Conservation (phyloP, 1,139 yeast species). For the Entelexis paramagnoliae region DNA sequence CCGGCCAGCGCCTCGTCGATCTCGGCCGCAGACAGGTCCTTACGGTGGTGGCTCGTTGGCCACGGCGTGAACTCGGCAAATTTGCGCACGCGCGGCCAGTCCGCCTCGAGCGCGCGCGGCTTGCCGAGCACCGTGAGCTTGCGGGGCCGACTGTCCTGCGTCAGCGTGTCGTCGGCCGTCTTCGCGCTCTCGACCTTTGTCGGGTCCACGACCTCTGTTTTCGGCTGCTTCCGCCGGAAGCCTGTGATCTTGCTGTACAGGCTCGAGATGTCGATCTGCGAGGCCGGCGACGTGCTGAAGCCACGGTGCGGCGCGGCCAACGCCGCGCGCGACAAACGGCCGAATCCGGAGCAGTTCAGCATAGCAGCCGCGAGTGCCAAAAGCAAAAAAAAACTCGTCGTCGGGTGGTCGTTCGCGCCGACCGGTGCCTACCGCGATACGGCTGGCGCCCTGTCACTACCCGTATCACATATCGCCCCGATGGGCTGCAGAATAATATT, state of each 20-base stretch:
- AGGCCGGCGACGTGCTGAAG: conserved; percentile 15
- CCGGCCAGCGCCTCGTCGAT: conserved; percentile 22
- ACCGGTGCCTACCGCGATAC: neutral
- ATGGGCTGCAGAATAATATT: too few species aligned
- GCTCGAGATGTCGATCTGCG: conserved; percentile 17
- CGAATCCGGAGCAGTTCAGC: neutral
- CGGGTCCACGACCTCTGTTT: conserved; percentile 21
- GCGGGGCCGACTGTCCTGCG: conserved; percentile 23
- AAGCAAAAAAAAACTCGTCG: neutral
- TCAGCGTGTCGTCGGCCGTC: conserved; percentile 18
- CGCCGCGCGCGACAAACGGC: neutral
- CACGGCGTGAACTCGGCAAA: conserved; percentile 28
- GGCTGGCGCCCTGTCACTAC: neutral
- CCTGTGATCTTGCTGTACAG: conserved; percentile 21
- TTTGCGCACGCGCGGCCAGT: conserved; percentile 23
- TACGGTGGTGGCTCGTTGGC: conserved; percentile 27
- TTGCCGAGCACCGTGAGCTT: conserved; percentile 27
- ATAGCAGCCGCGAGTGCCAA: neutral
- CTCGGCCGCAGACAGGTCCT: conserved; percentile 23
- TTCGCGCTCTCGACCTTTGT: conserved; percentile 15
- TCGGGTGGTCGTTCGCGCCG: neutral
- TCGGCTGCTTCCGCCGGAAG: conserved; percentile 21
- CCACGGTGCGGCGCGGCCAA: neutral
- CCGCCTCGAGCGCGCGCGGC: conserved; percentile 26
- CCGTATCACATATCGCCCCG: too few species aligned